Evolutionary conservation across 352 stramenopile genomes (phyloP).

Genomic region (Globisporangium abappressorium): DNA sequence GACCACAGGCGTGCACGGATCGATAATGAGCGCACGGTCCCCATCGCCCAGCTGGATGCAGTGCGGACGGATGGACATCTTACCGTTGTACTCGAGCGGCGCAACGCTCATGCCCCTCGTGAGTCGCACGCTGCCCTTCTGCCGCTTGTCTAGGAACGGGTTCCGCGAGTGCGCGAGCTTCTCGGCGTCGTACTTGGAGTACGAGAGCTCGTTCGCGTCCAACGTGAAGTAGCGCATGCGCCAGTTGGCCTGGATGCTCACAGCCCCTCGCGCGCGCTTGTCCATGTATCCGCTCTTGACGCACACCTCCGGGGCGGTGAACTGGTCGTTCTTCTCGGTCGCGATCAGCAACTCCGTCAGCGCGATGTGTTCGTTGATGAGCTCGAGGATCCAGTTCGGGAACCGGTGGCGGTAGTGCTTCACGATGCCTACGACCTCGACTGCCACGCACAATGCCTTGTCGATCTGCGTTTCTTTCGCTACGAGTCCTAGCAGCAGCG

Average conservation of each 20-base stretch:
- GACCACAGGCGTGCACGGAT: slow-evolving; percentile 48
- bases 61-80: slow-evolving; percentile 56
- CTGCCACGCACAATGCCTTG: slow-evolving; percentile 32
- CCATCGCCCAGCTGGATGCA: slow-evolving; percentile 62
- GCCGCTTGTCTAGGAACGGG: slow-evolving; percentile 51
- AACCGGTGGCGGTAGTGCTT: slow-evolving; percentile 48
- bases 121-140: slow-evolving; percentile 41
- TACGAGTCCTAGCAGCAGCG: slow-evolving; percentile 52
- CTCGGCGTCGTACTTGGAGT: slow-evolving; percentile 65
- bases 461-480: slow-evolving; percentile 38
- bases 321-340: slow-evolving; percentile 46
- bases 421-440: slow-evolving; percentile 50
- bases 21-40: slow-evolving; percentile 54
- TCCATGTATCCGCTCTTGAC: slow-evolving; percentile 46
- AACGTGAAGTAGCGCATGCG: slow-evolving; percentile 61
- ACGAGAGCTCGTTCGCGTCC: slow-evolving; percentile 40
- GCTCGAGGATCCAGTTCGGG: slow-evolving; percentile 50
- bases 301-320: slow-evolving; percentile 35
- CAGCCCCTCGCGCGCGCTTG: slow-evolving; percentile 48
- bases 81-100: slow-evolving; percentile 57
- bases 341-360: slow-evolving; percentile 53
- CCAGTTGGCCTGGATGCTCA: slow-evolving; percentile 71
- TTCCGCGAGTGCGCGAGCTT: slow-evolving; percentile 47
- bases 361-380: slow-evolving; percentile 55
- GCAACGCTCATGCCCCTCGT: slow-evolving; percentile 34